Base-by-base conservation (phyloP, 148 eudicot species). In the Tetragonia tetragonoides region DNA sequence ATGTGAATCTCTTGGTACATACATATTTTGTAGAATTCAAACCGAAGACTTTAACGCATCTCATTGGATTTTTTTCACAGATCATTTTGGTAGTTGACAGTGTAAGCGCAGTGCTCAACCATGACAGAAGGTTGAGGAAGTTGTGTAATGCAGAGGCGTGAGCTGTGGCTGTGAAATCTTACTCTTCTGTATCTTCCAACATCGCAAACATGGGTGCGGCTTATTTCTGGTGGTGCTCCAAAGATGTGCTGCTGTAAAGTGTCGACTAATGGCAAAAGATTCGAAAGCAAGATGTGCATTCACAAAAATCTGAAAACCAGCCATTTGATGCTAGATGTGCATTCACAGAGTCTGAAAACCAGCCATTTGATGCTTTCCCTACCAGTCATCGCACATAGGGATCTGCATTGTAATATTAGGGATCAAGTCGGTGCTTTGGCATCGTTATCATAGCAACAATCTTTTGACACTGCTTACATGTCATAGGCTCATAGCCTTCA, bases 1-100 rank as follows among this genome's bases (percentile, higher is more conserved):
- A 17, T 39, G 14, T 4, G 63, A 24, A 38, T 23, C 42, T 23
- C 44, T 23, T 56, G 53, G 28, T 51, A 51, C 70, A 23, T 66
- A 2, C 23, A 60, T 56, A 37, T 56, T 5, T 7, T 16, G 38
- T 24, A 53, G 7, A 37, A 46, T 66, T n/a, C 18, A 16, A 65
- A 40, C 0, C 23, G 41, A 18, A n/a, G 18, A 60, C 20, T 10
- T 21, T 21, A 56, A 1, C 1, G 42, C 1, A 16, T 49, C 21
- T 7, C 15, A 23, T 68, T 49, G 41, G 24, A 38, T 72, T 46
- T 72, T 59, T 56, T 4, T 38, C 79, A 79, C 92, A 94, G 98
- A 90, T 92, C 76, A 78, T 92, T 67, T 83, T 94, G 92, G 93
- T 94, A 83, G 95, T 92, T 75, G 97, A 94, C 84, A 90, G 93